phyloP scores from a whole-genome alignment of 352 stramenopile genomes.

The Globisporangium alternatum region DNA sequence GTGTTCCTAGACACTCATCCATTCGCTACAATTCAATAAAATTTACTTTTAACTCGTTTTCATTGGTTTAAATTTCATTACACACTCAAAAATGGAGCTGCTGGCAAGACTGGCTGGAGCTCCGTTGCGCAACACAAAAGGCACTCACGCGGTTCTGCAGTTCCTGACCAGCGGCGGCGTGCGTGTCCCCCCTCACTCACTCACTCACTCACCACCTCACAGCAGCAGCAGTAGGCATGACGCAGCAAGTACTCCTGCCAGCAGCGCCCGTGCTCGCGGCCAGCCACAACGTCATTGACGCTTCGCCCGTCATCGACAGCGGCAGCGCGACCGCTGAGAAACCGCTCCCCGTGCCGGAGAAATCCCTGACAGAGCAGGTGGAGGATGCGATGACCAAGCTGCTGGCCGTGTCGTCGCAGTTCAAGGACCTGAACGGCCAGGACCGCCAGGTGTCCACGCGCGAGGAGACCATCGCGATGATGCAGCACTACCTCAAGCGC shows the following conservation, averaged over 20 bases:
- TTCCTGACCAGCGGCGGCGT: neutral
- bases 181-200: neutral
- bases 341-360: neutral
- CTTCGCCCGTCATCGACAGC: neutral
- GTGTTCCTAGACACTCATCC: neutral
- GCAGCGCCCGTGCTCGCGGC: slow-evolving; percentile 1
- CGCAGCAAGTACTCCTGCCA: slow-evolving; percentile 15
- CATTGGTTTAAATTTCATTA: neutral
- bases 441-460: slow-evolving; percentile 67
- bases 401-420: slow-evolving; percentile 62
- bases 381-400: slow-evolving; percentile 55
- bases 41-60: neutral
- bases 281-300: neutral
- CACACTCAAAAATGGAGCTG: neutral
- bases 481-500: slow-evolving; percentile 75
- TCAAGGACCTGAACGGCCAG: slow-evolving; percentile 66
- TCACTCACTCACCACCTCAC: neutral
- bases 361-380: slow-evolving; percentile 28
- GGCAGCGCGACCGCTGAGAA: slow-evolving; percentile 5
- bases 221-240: slow-evolving; percentile 8
- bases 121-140: slow-evolving; percentile 4
- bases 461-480: slow-evolving; percentile 76
- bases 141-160: neutral
- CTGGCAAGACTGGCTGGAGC: neutral
- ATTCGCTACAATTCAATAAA: neutral